Percentiles rank a stretch among this genome's conserved stretches.
Evolutionary conservation across 805 yeast species (phyloP).

Genomic region (Teunomyces funiuensis): DNA sequence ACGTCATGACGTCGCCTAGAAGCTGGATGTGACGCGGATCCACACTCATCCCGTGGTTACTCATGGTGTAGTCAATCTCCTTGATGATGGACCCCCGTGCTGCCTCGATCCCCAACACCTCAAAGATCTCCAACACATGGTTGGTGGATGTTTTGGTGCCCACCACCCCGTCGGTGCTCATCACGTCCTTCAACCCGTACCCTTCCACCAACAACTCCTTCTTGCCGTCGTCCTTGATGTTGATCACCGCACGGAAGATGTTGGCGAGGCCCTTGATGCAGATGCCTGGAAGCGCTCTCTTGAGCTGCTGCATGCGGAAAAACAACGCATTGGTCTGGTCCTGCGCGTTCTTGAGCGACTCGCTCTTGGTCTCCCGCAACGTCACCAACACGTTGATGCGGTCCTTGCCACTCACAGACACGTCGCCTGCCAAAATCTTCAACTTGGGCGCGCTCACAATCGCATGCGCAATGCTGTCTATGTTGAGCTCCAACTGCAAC

Average conservation of each 20-base stretch:
- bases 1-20: constrained; percentile 97
- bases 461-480: constrained; percentile 85
- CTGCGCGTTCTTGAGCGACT: constrained; percentile 29
- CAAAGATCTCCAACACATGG: constrained; percentile 85
- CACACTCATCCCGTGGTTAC: constrained; percentile 99
- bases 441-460: constrained; percentile 83
- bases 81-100: constrained; percentile 90
- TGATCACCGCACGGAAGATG: constrained; percentile 94
- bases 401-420: constrained; percentile 63
- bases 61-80: constrained; percentile 97
- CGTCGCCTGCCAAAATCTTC: constrained; percentile 73
- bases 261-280: constrained; percentile 92
- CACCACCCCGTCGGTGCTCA: constrained; percentile 96
- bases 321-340: constrained; percentile 55
- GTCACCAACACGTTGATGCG: constrained; percentile 65
- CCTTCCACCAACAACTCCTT: constrained; percentile 96
- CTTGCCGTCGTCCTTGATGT: constrained; percentile 80
- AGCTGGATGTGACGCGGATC: constrained; percentile 99
- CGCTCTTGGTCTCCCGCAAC: constrained; percentile 35
- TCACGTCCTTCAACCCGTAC: constrained; percentile 91
- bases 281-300: constrained; percentile 80
- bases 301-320: constrained; percentile 85
- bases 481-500: constrained; percentile 82
- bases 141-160: constrained; percentile 87
- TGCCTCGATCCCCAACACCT: constrained; percentile 95